Evolutionary conservation across 257 asterid species (phyloP).

Genomic region (Cruciata laevipes): DNA sequence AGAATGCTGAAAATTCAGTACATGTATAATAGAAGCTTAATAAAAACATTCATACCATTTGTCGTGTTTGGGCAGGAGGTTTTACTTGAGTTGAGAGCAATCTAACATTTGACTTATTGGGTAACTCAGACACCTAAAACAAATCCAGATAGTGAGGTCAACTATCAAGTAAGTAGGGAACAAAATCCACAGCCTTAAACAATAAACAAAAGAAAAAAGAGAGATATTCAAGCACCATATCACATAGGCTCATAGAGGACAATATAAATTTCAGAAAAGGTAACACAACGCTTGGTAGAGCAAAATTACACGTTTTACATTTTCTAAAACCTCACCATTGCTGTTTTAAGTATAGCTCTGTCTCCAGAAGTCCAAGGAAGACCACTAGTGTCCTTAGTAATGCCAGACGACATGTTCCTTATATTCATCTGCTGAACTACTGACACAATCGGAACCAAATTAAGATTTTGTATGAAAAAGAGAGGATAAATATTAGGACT

Average conservation of each 20-base stretch:
- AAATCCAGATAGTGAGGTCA: slow-evolving; percentile 15
- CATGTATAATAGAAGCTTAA: background rate
- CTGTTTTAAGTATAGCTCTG: slow-evolving; percentile 11
- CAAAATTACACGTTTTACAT: background rate
- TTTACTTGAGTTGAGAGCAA: slow-evolving; percentile 49
- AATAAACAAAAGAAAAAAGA: background rate
- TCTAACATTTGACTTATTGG: slow-evolving; percentile 41
- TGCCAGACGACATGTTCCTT: slow-evolving; percentile 19
- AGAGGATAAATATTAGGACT: background rate
- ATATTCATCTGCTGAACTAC: slow-evolving; percentile 19
- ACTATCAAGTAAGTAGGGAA: slow-evolving; percentile 5
- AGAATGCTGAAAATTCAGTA: background rate
- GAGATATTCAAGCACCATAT: background rate
- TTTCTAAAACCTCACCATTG: slow-evolving; percentile 23
- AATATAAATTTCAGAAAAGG: background rate
- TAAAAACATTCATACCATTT: slow-evolving; percentile 39
- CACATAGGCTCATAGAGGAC: background rate
- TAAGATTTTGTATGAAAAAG: background rate
- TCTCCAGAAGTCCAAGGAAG: slow-evolving; percentile 31
- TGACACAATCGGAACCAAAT: slow-evolving; percentile 9
- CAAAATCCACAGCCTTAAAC: background rate
- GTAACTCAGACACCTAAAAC: slow-evolving; percentile 35
- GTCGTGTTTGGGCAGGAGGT: slow-evolving; percentile 46
- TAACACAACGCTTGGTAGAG: background rate
- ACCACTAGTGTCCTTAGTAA: slow-evolving; percentile 19